Base-by-base conservation (phyloP, 176 grass and related monocot species). In the Cenchrus americanus region DNA sequence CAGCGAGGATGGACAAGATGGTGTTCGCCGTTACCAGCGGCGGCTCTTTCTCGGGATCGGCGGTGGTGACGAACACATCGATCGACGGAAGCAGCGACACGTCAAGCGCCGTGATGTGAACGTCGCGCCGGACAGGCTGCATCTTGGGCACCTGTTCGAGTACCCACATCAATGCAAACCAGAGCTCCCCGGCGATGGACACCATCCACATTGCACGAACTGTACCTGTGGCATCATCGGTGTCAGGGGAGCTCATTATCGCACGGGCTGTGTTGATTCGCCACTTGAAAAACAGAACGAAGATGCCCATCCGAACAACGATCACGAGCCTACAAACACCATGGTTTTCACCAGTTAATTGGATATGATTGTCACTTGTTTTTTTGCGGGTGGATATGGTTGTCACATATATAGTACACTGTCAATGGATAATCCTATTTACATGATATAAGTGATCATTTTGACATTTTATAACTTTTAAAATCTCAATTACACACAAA, bases 271-370 rank as follows among this genome's bases (percentile, higher is more conserved):
- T 13, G 59, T 69, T 58, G 40, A 81, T 48, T 73, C 85, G 49
- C 85, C 85, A 87, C 24, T 24, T 66, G 85, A 87, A 81, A 78
- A 87, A 87, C 13, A 81, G 12, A 37, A 87, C 34, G 77, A 87
- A 67, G 49, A 87, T 81, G 60, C 7, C 17, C 17, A 87, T 66
- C 48, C 85, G 69, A 46, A 87, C 18, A 32, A 81, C 1, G 40
- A 87, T 67, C 49, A 75, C 3, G 18, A 81, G 5, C 69, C 85
- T 80, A 34, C 40, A 69, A 58, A 21, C 14, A 32, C 10, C 14
- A 19, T 6, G 5, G 9, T 63, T 78, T 17, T 62, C 21, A 21
- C 66, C 65, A 44, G 18, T 44, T 44, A 69, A 14, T 44, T 69
- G 66, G 37, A 32, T 64, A 68, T 11, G 34, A 43, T 43, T 21